Base-by-base conservation (phyloP, 208 protist species). In the Trypanosoma avium region DNA sequence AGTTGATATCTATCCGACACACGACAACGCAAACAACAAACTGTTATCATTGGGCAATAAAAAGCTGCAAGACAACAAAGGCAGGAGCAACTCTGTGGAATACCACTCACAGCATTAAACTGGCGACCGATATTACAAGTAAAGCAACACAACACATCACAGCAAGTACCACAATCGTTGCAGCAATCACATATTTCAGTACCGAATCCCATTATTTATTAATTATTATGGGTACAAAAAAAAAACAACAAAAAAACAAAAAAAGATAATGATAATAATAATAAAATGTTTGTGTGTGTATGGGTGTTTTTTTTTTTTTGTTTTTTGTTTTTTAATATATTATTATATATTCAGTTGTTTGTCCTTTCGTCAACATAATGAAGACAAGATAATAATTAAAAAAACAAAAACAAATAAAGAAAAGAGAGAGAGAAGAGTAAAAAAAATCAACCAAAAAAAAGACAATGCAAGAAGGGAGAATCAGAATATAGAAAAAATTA, bases 111-210 rank as follows among this genome's bases (percentile, higher is more conserved):
- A 29, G 67, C 67, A 42, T 52, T 59, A 15, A 32, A 73, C 27
- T 73, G 67, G n/a, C 58, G 53, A 35, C 67, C 56, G n/a, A 47
- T 29, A 27, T 73, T 73, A 22, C 67, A 73, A 2, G 58, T n/a
- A 38, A 58, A 59, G 29, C 67, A 73, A 33, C 21, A 73, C 38
- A 3, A 67, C 7, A 73, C 67, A 33, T 73, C 67, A 24, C 8
- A 67, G 33, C 57, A 73, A 6, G 24, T 40, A 27, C 57, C 19
- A 43, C 17, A 45, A 46, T 73, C 67, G 7, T 15, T 26, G 4
- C 2, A 66, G 58, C 67, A 73, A 59, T 22, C n/a, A 6, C 29
- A 59, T n/a, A 73, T 15, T 9, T 32, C 38, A 32, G 32, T 60
- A 26, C 5, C 60, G n/a, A 9, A 24, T 27, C 42, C n/a, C 24